Conservation (phyloP, 2,329 filamentous ascomycete species). For the Beauveria caledonica region DNA sequence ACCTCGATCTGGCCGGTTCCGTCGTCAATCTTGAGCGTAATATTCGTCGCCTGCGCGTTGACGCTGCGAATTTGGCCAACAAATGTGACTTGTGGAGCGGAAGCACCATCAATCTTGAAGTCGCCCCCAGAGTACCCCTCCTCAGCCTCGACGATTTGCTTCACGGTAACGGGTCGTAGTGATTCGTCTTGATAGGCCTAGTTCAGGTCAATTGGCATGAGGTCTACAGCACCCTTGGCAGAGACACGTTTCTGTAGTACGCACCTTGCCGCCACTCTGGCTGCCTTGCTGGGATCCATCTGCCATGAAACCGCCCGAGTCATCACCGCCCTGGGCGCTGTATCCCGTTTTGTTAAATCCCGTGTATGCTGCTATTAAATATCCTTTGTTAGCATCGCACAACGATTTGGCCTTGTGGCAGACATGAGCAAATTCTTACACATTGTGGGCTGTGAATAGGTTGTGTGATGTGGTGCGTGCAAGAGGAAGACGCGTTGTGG, state of each 20-base stretch:
- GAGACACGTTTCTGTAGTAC: neutral
- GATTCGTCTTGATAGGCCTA: conserved; percentile 70
- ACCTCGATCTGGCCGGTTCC: conserved; percentile 89
- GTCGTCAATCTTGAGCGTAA: conserved; percentile 89
- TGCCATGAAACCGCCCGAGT: conserved; percentile 54
- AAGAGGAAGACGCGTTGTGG: conserved; percentile 24
- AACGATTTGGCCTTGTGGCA: neutral
- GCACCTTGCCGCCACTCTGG: conserved; percentile 41
- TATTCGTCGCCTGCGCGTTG: conserved; percentile 79
- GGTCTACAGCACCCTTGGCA: too few relatives aligned
- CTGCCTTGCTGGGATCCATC: conserved; percentile 53
- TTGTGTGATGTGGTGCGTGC: conserved; percentile 13
- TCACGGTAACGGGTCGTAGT: conserved; percentile 88
- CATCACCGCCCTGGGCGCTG: conserved; percentile 48
- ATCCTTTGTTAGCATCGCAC: conserved; percentile 6
- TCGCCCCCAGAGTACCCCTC: conserved; percentile 64
- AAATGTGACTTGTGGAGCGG: conserved; percentile 66
- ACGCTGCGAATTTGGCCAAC: conserved; percentile 87
- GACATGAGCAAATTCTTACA: conserved; percentile 20
- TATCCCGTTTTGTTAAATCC: conserved; percentile 39
- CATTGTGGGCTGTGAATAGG: conserved; percentile 21
- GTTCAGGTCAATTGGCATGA: neutral
- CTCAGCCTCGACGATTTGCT: conserved; percentile 79
- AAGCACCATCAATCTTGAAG: conserved; percentile 73
- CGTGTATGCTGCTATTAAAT: conserved; percentile 38